Base-by-base conservation (phyloP, 441 rosid species). In the Arabidopsis lyrata region DNA sequence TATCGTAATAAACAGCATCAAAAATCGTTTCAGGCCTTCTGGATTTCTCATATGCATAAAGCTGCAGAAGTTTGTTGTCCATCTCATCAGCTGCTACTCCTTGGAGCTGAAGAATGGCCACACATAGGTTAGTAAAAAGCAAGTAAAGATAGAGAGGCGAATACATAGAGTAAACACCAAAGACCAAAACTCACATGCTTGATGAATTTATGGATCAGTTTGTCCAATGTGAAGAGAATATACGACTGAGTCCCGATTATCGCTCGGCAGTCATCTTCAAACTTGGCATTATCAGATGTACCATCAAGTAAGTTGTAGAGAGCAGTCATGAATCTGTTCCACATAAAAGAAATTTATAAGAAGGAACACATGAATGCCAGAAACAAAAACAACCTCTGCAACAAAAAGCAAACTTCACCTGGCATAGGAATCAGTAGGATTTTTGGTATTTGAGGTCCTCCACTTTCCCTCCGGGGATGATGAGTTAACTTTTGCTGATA, bases 191-290 rank as follows among this genome's bases (percentile, higher is more conserved):
- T 74, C 72, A 92, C 99, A 88, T 96, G 99, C 81, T 93, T 93
- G 81, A 92, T 95, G 76, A 96, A 85, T 81, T 92, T 93, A 83
- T 84, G 88, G 62, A 96, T 88, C 82, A 96, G 83, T 81, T 96
- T 96, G 86, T 96, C 99, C 85, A 96, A 78, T 57, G 99, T 93
- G 80, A 96, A 96, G 27, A 96, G 86, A 57, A 96, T 79, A 69
- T 96, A 96, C 22, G 99, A 96, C 72, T 93, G 98, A 14, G 98
- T 93, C 68, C 99, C 98, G 55, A 96, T 89, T 63, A 92, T 89
- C 66, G 97, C 91, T 53, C 98, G 91, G 68, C 99, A 93, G 27
- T 93, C 99, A 69, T 93, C 98, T 88, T 96, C 99, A 71, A 96
- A 96, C 77, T 92, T 96, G 5, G 93, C 77, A 82, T 92, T 96